phyloP scores from a whole-genome alignment of 768 basidiomycete genomes.

The Boletus insuetus region DNA sequence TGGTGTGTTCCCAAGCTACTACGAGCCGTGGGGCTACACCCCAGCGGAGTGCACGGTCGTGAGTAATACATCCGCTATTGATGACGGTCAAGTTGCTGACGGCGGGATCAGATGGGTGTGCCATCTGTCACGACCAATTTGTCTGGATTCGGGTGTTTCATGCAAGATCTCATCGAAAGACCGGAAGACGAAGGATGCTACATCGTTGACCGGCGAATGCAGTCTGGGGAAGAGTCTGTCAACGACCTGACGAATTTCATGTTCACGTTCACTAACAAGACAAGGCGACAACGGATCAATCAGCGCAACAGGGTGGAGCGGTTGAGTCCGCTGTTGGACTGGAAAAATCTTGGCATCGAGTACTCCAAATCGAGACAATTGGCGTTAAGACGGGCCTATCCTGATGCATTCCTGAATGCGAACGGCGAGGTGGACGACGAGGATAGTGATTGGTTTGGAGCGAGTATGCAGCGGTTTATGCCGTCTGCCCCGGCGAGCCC shows the following conservation, averaged over 20 bases:
- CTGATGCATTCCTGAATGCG: constrained; percentile 79
- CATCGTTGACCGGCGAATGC: constrained; percentile 89
- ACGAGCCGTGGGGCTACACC: constrained; percentile 96
- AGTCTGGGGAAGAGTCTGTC: constrained; percentile 90
- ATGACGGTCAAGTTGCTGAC: constrained; percentile 7
- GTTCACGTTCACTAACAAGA: constrained; percentile 74
- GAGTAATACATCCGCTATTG: constrained; percentile 30
- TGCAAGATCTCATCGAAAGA: constrained; percentile 95
- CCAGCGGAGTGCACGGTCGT: constrained; percentile 99
- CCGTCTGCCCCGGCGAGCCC: constrained; percentile 90
- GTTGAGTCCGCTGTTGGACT: constrained; percentile 88
- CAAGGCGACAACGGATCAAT: constrained; percentile 96
- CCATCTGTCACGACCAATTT: constrained; percentile 97
- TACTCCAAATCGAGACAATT: constrained; percentile 95
- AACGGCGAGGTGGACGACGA: constrained; percentile 51
- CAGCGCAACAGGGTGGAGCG: constrained; percentile 98
- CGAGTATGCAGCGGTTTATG: constrained; percentile 64
- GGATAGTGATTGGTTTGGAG: constrained; percentile 35
- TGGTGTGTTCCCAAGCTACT: constrained; percentile 98
- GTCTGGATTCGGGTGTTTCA: constrained; percentile 97
- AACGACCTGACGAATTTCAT: constrained; percentile 75
- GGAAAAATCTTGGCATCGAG: constrained; percentile 97
- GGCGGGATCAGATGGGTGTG: constrained; percentile 79
- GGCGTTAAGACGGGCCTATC: constrained; percentile 90
- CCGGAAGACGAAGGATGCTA: constrained; percentile 96